Conservation (phyloP, 208 protist genomes). For the Crithidia fasciculata region DNA sequence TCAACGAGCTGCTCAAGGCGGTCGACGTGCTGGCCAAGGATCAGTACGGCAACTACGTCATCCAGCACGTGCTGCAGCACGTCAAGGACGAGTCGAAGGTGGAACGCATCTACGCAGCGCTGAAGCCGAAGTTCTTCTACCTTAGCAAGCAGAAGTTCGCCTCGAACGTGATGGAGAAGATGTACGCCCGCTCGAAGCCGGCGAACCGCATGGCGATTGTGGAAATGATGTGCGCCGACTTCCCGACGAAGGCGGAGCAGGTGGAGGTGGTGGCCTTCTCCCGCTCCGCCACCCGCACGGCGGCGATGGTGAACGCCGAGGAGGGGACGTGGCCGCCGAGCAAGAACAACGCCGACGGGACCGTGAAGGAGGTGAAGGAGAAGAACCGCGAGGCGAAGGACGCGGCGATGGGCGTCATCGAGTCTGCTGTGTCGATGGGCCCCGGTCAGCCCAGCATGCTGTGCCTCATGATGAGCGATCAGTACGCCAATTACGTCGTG, state of each 20-base stretch:
- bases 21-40: constrained; percentile 92
- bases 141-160: constrained; percentile 98
- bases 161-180: constrained; percentile 99
- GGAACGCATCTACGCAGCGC: constrained; percentile 66
- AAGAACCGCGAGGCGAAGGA: constrained; percentile 81
- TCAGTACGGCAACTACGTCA: constrained; percentile 99
- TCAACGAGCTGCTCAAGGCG: constrained; percentile 93
- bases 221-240: constrained; percentile 81
- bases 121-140: constrained; percentile 82
- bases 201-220: constrained; percentile 88
- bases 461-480: constrained; percentile 96
- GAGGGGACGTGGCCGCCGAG: constrained; percentile 36
- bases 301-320: constrained; percentile 57
- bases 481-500: constrained; percentile 98
- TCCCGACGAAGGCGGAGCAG: constrained; percentile 28
- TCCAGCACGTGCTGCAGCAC: constrained; percentile 98
- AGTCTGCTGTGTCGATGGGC: constrained; percentile 50
- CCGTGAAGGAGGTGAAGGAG: constrained; percentile 71
- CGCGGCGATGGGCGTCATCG: constrained; percentile 71
- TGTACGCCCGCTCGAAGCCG: constrained; percentile 81
- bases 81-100: constrained; percentile 88
- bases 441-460: constrained; percentile 73
- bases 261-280: constrained; percentile 77
- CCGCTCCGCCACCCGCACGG: constrained; percentile 59
- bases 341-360: constrained; percentile 36